These are phyloP conservation scores for Penicillium sp. DNA, from an alignment of 2,329 filamentous ascomycete genomes.

Conservation along the genomic window DNA sequence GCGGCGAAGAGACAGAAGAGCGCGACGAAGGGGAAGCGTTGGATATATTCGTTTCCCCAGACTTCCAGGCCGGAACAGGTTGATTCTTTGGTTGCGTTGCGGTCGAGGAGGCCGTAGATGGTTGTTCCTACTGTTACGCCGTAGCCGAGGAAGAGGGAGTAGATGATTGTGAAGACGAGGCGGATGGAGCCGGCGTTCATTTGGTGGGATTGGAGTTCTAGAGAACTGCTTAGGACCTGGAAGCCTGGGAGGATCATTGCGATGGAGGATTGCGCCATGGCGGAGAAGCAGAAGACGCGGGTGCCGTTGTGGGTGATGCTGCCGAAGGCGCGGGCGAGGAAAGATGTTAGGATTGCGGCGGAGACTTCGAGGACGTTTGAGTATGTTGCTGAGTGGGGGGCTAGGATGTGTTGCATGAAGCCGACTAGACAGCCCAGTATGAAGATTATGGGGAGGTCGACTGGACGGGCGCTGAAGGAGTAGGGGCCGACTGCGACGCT, in stretches of 20 bases:
- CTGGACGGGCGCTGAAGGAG: conserved; percentile 68
- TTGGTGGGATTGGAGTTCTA: conserved; percentile 65
- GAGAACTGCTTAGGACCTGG: conserved; percentile 54
- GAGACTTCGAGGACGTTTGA: conserved; percentile 40
- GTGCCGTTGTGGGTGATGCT: conserved; percentile 50
- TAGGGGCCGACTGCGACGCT: conserved; percentile 73
- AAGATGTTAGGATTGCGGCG: conserved; percentile 61
- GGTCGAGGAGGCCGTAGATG: conserved; percentile 58
- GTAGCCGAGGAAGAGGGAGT: conserved; percentile 66
- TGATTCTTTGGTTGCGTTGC: conserved; percentile 48
- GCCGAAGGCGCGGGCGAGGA: conserved; percentile 62
- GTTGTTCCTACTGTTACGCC: conserved; percentile 64
- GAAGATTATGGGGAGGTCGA: conserved; percentile 52
- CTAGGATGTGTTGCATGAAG: conserved; percentile 67
- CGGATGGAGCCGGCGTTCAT: conserved; percentile 60
- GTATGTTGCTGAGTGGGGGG: conserved; percentile 66
- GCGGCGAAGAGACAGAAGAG: conserved; percentile 69
- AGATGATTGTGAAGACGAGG: conserved; percentile 56
- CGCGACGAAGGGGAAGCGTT: conserved; percentile 68
- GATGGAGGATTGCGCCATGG: conserved; percentile 49
- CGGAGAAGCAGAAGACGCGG: conserved; percentile 62
- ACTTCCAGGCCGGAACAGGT: conserved; percentile 46
- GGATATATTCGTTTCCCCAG: conserved; percentile 43
- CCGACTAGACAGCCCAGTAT: conserved; percentile 69
- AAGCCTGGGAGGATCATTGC: conserved; percentile 67